Evolutionary conservation across 495 filamentous ascomycete species (phyloP), one percentile per base, ranked within the genome.

Genomic region (Hyaloscypha variabilis): DNA sequence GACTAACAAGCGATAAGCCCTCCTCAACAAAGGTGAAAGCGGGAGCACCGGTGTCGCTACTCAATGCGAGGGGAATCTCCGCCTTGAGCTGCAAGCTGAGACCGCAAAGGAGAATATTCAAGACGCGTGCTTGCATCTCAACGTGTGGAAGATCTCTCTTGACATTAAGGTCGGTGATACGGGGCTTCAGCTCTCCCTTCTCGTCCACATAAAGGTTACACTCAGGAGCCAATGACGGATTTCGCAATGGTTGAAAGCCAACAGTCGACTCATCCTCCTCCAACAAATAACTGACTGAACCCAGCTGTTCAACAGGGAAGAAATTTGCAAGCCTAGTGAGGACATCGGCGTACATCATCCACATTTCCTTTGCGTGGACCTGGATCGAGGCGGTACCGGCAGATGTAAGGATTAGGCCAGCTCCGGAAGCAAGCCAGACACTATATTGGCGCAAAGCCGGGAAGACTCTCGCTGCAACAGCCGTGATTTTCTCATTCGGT

Each of bases 241-340:
- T 77, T 25, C 81, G 74, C 24, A 95, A 76, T 6, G 91, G 91
- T 60, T 82, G 78, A 74, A 93, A 92, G n/a, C 88, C 89, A 61
- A 92, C 78, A 21, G 85, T 91, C 36, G 90, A 85, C 66, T 86
- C 87, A 72, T 95, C 91, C 73, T 95, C 91, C 62, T 91, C 87
- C 2, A 95, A 79, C 57, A 93, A 78, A 72, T 94, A 94, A 24
- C 85, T 82, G 13, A 88, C 67, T 31, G 78, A 75, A 3, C 85
- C 84, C 25, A 91, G 78, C 55, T 82, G 74, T 21, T 81, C 73
- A 8, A 85, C 78, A 49, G 87, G 79, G 67, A 91, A 91, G 1
- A 80, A 84, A 3, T 83, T 83, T 8, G 82, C 82, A 46, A 92
- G 77, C 3, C 87, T 77, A n/a, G 89, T 89, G 60, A 91, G 71